These are phyloP conservation scores for Fusarium tupiense DNA, from an alignment of 2,329 filamentous ascomycete genomes.

Conservation along the genomic window DNA sequence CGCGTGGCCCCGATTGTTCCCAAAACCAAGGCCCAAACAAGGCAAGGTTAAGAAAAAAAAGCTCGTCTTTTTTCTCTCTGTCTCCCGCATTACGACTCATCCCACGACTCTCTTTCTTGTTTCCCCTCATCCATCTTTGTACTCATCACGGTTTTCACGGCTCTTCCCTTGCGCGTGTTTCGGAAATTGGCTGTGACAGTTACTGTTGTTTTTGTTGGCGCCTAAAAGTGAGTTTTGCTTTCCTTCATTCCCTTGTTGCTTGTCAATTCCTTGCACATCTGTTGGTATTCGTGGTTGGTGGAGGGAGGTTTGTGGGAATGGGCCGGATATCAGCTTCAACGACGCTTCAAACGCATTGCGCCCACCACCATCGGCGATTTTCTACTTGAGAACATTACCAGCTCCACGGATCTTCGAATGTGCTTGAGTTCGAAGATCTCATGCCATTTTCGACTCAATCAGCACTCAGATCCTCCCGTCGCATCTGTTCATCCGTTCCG, in stretches of 20 bases:
- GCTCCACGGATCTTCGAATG: not conserved
- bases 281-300: constrained; percentile 31
- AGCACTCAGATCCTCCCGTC: not conserved
- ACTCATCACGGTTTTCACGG: constrained; percentile 53
- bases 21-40: constrained; percentile 46
- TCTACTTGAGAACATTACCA: not conserved
- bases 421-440: not conserved
- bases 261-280: constrained; percentile 34
- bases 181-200: constrained; percentile 55
- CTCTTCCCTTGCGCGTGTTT: constrained; percentile 61
- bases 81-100: constrained; percentile 47
- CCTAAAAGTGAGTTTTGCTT: constrained; percentile 63
- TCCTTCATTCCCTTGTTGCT: constrained; percentile 23
- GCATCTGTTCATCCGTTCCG: not conserved
- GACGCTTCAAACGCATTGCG: constrained; percentile 12
- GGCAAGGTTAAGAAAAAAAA: constrained; percentile 49
- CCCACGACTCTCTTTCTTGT: constrained; percentile 47
- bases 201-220: constrained; percentile 61
- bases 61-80: constrained; percentile 47
- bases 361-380: constrained; percentile 5
- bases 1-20: constrained; percentile 45
- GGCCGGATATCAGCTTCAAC: constrained; percentile 20
- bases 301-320: constrained; percentile 30
- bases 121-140: constrained; percentile 48
- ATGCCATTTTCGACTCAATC: not conserved